Evolutionary conservation across 192 early-diverging fungal species (phyloP).

Genomic region (Umbelopsis ramanniana): DNA sequence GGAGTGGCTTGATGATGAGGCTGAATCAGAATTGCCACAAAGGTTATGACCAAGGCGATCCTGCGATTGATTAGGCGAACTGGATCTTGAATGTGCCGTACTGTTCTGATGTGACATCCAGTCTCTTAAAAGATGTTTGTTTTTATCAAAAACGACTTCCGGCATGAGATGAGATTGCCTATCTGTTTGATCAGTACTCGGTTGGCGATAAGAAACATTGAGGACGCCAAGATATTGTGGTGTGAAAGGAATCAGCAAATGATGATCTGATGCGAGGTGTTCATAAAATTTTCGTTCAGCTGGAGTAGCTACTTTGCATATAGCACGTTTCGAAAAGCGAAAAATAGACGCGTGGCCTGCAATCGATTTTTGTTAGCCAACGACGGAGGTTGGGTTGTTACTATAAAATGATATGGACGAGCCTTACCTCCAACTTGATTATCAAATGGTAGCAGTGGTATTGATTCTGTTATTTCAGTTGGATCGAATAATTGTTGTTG

Average conservation of each 20-base stretch:
- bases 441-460: conserved; percentile 77
- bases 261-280: conserved; percentile 70
- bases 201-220: conserved; percentile 83
- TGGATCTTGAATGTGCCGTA: not conserved
- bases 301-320: conserved; percentile 92
- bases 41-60: conserved; percentile 33
- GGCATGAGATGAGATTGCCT: conserved; percentile 54
- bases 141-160: conserved; percentile 88
- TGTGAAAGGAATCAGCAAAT: conserved; percentile 85
- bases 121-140: conserved; percentile 82
- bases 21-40: conserved; percentile 35
- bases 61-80: conserved; percentile 19
- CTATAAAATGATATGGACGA: too few relatives aligned
- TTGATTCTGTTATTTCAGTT: conserved; percentile 42
- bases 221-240: conserved; percentile 93
- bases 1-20: not conserved
- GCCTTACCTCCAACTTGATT: conserved; percentile 86
- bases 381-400: not conserved
- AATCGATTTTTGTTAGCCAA: not conserved
- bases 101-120: conserved; percentile 47
- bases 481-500: conserved; percentile 36
- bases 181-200: conserved; percentile 17
- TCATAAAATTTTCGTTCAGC: conserved; percentile 94
- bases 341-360: conserved; percentile 84
- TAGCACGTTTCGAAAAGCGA: conserved; percentile 94